Conservation (phyloP, 2,329 filamentous ascomycete species). For the Ascosphaera apis region DNA sequence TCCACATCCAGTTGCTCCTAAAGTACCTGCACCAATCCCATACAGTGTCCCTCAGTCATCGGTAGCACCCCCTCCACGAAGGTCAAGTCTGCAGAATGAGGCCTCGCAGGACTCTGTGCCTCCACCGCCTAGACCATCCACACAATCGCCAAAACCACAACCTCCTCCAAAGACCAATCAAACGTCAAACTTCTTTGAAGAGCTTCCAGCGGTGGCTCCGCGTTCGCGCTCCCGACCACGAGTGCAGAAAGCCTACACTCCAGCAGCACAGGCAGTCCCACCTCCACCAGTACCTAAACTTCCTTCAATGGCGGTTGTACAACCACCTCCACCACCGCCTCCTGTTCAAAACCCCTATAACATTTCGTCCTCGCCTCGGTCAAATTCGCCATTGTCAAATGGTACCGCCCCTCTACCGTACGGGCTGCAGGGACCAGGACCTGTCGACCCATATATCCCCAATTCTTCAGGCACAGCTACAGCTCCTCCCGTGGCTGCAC, state of each 20-base stretch:
- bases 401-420: conserved; percentile 9
- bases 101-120: conserved; percentile 4
- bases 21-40: conserved; percentile 5
- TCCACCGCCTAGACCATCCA: conserved; percentile 2
- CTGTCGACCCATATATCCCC: conserved; percentile 12
- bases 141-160: conserved; percentile 1
- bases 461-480: conserved; percentile 5
- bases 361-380: conserved; percentile 9
- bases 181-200: conserved; percentile 47
- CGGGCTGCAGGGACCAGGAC: conserved; percentile 12
- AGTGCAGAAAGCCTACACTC: conserved; percentile 19
- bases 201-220: conserved; percentile 34
- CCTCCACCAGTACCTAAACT: conserved; percentile 11
- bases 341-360: conserved; percentile 8
- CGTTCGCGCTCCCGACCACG: conserved; percentile 35
- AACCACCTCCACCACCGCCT: conserved; percentile 8
- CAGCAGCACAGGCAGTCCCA: conserved; percentile 9
- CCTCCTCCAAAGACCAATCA: conserved; percentile 3
- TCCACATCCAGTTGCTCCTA: conserved; percentile 16
- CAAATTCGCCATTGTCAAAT: conserved; percentile 5
- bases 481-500: conserved; percentile 4
- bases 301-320: conserved; percentile 5
- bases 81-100: conserved; percentile 5
- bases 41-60: conserved; percentile 7
- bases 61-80: conserved; percentile 5